Evolutionary conservation across 2,329 filamentous ascomycete genomes (phyloP).

Genomic region (Corynespora cassiicola): DNA sequence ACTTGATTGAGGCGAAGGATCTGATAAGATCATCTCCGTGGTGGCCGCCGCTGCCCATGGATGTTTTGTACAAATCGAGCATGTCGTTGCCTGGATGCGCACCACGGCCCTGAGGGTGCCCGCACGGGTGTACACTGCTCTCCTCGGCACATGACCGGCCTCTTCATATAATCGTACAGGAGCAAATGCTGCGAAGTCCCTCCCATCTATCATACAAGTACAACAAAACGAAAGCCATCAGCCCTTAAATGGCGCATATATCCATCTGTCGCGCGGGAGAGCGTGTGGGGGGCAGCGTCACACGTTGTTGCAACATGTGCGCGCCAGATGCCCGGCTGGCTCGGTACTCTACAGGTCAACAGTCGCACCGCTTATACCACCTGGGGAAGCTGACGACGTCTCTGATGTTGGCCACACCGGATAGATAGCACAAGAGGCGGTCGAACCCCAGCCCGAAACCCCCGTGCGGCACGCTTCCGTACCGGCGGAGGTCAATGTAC

Average conservation of each 20-base stretch:
- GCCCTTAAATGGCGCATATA: constrained; percentile 12
- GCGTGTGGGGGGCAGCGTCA: constrained; percentile 6
- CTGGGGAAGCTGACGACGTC: constrained; percentile 88
- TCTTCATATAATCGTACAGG: constrained; percentile 1
- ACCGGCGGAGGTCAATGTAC: constrained; percentile 88
- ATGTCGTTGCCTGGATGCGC: too few relatives aligned
- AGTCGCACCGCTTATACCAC: constrained; percentile 65
- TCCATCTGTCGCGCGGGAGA: too few relatives aligned
- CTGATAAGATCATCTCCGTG: constrained; percentile 38
- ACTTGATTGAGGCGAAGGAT: constrained; percentile 23
- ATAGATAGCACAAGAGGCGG: constrained; percentile 81
- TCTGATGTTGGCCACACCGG: constrained; percentile 80
- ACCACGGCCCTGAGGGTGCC: too few relatives aligned
- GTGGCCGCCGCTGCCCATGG: too few relatives aligned
- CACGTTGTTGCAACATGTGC: constrained; percentile 10
- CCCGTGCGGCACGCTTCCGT: constrained; percentile 90
- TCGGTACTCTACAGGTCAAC: constrained; percentile 35
- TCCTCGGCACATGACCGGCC: constrained; percentile 4
- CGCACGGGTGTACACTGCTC: too few relatives aligned
- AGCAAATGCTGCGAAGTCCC: constrained; percentile 6
- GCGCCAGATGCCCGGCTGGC: neutral
- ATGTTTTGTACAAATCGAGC: too few relatives aligned
- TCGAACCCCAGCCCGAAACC: constrained; percentile 93
- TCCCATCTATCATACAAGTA: constrained; percentile 23
- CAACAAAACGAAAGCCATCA: constrained; percentile 12